Evolutionary conservation across 148 eudicot species (phyloP), one percentile per base, ranked within the genome.

Genomic region (Dianthus caryophyllus): DNA sequence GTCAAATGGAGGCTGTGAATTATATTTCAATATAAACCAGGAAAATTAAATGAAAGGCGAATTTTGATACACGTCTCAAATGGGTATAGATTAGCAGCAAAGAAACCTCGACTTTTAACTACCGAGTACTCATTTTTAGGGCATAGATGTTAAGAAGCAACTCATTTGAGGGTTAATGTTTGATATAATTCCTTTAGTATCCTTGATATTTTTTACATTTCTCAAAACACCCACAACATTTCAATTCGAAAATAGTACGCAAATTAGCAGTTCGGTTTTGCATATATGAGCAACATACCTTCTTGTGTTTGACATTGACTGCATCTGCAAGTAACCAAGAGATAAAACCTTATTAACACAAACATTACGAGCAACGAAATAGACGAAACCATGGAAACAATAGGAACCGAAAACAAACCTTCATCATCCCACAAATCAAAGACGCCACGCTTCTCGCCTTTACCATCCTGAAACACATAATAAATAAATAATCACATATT

Each of bases 341-440:
- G 16, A 76, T n/a, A 21, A 64, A 26, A 17, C 21, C 24, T 15
- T 38, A 22, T 18, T 63, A 5, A n/a, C 30, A 27, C 6, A n/a
- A n/a, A 24, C 26, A 65, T 22, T 27, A 56, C n/a, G 49, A 65
- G 16, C 13, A 62, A 65, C 56, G 57, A 21, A 41, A 66, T 51
- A 61, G 51, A 59, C 10, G 20, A 39, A 39, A 70, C 38, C 48
- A 41, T 1, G n/a, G 20, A 76, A 49, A n/a, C 11, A 25, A 64
- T 12, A 38, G 36, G 18, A 25, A n/a, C 12, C 4, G n/a, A 14
- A 31, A 48, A 57, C 53, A 59, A 59, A 85, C 96, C 87, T 79
- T 77, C 65, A 52, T 68, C 76, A 29, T 64, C 76, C 98, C 96
- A 92, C 70, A 92, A 27, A 74, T 92, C 96, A 59, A 73, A 76